Conservation (phyloP, 2,329 filamentous ascomycete species). For the Aureobasidium sp. region DNA sequence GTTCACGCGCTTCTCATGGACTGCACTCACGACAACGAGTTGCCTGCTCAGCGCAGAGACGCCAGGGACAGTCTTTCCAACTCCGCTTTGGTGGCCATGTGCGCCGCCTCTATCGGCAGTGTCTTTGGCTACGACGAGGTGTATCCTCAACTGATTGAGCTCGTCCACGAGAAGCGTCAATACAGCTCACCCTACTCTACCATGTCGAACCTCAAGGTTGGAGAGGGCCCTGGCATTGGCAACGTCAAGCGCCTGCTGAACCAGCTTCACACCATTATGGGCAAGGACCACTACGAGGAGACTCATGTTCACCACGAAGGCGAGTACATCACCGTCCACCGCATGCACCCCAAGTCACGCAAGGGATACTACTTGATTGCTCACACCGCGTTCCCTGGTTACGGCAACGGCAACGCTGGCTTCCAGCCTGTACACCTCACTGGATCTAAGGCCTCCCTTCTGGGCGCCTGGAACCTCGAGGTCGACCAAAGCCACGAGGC, state of each 20-base stretch:
- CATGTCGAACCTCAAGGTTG: constrained; percentile 47
- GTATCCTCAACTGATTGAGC: constrained; percentile 84
- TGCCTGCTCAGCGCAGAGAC: constrained; percentile 88
- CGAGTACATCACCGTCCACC: constrained; percentile 91
- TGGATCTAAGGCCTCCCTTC: constrained; percentile 73
- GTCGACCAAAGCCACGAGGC: constrained; percentile 70
- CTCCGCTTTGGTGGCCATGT: constrained; percentile 91
- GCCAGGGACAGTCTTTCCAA: constrained; percentile 90
- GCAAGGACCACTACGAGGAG: constrained; percentile 86
- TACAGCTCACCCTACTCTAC: constrained; percentile 73
- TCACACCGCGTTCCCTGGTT: constrained; percentile 89
- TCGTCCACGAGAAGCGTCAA: constrained; percentile 77
- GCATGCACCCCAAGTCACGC: constrained; percentile 83
- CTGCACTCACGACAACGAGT: constrained; percentile 97
- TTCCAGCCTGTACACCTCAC: constrained; percentile 71
- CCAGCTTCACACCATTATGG: constrained; percentile 91
- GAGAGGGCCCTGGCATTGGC: constrained; percentile 74
- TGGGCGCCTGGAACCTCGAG: constrained; percentile 88
- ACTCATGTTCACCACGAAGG: constrained; percentile 95
- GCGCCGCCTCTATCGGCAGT: constrained; percentile 84
- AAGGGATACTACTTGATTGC: constrained; percentile 95
- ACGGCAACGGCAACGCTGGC: constrained; percentile 71
- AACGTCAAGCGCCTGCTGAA: constrained; percentile 89
- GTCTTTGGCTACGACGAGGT: constrained; percentile 98
- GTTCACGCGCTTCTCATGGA: constrained; percentile 97